A percentile compares a stretch with the other conserved stretches of the same genome.
These are phyloP conservation scores for Avena insularis DNA, from an alignment of 176 grass and related monocot species.

Conservation along the genomic window DNA sequence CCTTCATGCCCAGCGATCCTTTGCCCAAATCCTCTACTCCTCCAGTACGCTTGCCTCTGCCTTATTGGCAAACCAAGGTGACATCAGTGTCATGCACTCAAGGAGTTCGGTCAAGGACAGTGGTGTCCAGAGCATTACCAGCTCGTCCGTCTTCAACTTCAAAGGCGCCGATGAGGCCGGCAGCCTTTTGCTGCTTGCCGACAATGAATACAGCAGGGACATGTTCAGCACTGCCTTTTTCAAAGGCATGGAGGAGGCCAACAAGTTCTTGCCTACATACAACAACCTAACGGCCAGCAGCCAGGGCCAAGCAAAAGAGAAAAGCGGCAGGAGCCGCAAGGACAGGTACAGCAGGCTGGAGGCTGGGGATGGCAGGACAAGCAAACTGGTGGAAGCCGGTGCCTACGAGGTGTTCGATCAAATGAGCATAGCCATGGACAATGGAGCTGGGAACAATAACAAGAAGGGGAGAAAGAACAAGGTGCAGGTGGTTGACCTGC, in stretches of 20 bases:
- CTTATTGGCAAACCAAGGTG: slow-evolving; percentile 8
- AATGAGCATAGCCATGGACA: slow-evolving; percentile 16
- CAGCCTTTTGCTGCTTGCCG: not conserved
- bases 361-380: slow-evolving; percentile 38
- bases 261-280: slow-evolving; percentile 57
- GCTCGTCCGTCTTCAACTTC: not conserved
- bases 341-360: slow-evolving; percentile 38
- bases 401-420: slow-evolving; percentile 46
- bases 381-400: slow-evolving; percentile 37
- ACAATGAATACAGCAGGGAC: slow-evolving; percentile 1
- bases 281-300: not conserved
- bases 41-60: not conserved
- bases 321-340: slow-evolving; percentile 16
- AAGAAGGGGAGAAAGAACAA: slow-evolving; percentile 25
- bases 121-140: not conserved
- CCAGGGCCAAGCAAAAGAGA: not conserved
- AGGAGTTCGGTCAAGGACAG: not conserved
- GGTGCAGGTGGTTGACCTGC: slow-evolving; percentile 51
- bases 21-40: slow-evolving; percentile 29
- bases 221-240: slow-evolving; percentile 25
- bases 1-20: not conserved
- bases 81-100: not conserved
- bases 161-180: not conserved
- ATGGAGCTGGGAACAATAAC: not conserved
- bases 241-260: slow-evolving; percentile 64